Base-by-base conservation (phyloP, 2,329 filamentous ascomycete species). In the Didymella exigua region DNA sequence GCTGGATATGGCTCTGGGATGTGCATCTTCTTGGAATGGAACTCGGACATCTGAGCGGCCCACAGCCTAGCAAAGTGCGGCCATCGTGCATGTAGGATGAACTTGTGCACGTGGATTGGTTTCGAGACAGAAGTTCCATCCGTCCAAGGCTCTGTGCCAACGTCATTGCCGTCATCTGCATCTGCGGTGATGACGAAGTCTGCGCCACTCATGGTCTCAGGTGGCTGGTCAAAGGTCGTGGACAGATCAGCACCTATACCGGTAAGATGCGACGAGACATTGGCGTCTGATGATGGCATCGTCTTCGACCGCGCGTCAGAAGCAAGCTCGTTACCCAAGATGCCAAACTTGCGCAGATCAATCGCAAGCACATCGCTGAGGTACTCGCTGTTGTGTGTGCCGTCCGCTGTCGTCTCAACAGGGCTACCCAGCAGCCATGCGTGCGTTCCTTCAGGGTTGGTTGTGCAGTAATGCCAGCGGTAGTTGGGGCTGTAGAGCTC, bases 381-480 rank as follows among this genome's bases (percentile, higher is more conserved):
- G 71, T 96, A 96, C 72, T 97, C 93, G 70, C 96, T 93, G 54
- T 92, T 88, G 3, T 85, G 83, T 14, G 88, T 80, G 33, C 88
- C 88, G 42, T 87, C 86, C 6, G 83, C 80, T 16, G 82, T 78
- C 34, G 82, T 78, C 60, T 96, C 91, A 3, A 90, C 88, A 2
- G 90, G 90, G 68, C 92, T 97, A 8, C 95, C 95, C n/a, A 99
- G 82, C 21, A 99, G 81, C 93, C 95, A 99, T 7, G 92, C 95
- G 72, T 96, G 96, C 6, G 95, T 97, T 5, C 93, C 93, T 66
- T 96, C 91, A 57, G 95, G 88, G 71, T 97, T 96, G 77, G 97
- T 89, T 3, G 92, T 96, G 74, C 95, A 98, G 72, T 99, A 99
- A 74, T 98, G 93, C 95, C 95, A 99, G 56, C 93, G 86, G 74